A percentile compares a stretch with the other conserved stretches of the same genome.
These are phyloP conservation scores for Knoxdaviesia capensis DNA, from an alignment of 2,329 filamentous ascomycete species.

Conservation along the genomic window DNA sequence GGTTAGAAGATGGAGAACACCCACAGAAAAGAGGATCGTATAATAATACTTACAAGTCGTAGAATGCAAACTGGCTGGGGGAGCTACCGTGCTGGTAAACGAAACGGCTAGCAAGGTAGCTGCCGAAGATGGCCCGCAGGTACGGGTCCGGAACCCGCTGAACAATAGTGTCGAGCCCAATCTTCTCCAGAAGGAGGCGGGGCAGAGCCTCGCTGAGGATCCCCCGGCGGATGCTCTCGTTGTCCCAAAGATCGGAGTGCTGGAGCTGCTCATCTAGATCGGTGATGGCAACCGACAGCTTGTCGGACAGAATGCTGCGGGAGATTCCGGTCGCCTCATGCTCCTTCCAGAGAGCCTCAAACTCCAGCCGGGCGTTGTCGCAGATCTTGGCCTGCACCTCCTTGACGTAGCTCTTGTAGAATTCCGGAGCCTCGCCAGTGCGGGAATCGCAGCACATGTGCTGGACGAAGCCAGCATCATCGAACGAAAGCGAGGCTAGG, in stretches of 20 bases:
- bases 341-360: constrained; percentile 96
- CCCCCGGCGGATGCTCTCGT: constrained; percentile 54
- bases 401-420: constrained; percentile 86
- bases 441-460: constrained; percentile 74
- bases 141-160: constrained; percentile 79
- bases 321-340: constrained; percentile 61
- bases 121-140: constrained; percentile 86
- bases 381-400: constrained; percentile 81
- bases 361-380: constrained; percentile 81
- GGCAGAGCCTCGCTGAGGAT: constrained; percentile 77
- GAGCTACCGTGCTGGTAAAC: constrained; percentile 88
- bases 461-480: constrained; percentile 69
- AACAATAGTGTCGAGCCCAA: constrained; percentile 77
- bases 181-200: constrained; percentile 63
- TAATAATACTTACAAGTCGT: constrained; percentile 61
- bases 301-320: constrained; percentile 78
- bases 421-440: constrained; percentile 55
- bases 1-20: background rate
- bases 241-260: constrained; percentile 77
- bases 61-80: constrained; percentile 94
- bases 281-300: constrained; percentile 83
- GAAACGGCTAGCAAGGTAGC: constrained; percentile 84
- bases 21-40: background rate
- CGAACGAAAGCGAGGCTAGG: constrained; percentile 81
- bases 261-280: constrained; percentile 91